phyloP scores from a whole-genome alignment of 441 rosid species.

The Daphne laureola region DNA sequence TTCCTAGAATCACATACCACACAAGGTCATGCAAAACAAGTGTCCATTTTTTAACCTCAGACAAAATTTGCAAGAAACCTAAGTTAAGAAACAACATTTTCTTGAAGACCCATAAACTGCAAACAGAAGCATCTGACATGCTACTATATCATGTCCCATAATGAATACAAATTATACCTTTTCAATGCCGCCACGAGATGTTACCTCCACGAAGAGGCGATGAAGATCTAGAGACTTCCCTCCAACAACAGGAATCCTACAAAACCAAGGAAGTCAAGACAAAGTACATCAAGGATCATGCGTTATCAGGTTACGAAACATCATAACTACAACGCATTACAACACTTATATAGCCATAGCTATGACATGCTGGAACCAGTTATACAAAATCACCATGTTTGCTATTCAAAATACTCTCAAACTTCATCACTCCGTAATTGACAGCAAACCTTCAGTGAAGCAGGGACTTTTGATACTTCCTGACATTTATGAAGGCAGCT shows the following conservation, averaged over 20 bases:
- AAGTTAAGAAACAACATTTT: not conserved
- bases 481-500: too few relatives aligned
- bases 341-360: too few relatives aligned
- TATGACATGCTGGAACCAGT: too few relatives aligned
- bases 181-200: slow-evolving; percentile 85
- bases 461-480: too few relatives aligned
- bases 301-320: not conserved
- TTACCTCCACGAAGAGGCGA: slow-evolving; percentile 79
- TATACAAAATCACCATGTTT: too few relatives aligned
- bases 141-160: not conserved
- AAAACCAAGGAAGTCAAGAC: slow-evolving; percentile 10
- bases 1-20: not conserved
- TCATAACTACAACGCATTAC: not conserved
- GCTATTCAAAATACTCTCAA: too few relatives aligned
- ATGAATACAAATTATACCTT: slow-evolving; percentile 35
- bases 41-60: slow-evolving; percentile 4
- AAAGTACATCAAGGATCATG: slow-evolving; percentile 4
- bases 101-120: not conserved
- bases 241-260: slow-evolving; percentile 81
- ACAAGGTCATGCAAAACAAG: not conserved
- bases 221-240: slow-evolving; percentile 72
- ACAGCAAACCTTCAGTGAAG: too few relatives aligned
- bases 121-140: not conserved
- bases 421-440: too few relatives aligned
- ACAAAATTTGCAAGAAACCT: not conserved